Conservation (phyloP, 2,329 filamentous ascomycete genomes). For the Colletotrichum sp. region DNA sequence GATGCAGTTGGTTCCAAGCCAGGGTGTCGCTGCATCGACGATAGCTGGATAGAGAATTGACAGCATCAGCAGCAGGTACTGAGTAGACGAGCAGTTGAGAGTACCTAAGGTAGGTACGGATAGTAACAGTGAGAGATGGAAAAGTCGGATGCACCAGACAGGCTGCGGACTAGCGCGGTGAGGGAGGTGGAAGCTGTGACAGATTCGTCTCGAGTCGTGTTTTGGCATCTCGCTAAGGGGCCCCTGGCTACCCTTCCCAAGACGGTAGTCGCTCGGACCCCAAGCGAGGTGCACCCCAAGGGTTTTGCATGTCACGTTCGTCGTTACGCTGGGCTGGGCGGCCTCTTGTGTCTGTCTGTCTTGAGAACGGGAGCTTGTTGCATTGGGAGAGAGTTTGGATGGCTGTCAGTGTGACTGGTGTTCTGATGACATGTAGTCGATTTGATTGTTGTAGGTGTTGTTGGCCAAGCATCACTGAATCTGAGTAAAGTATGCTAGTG, state of each 20-base stretch:
- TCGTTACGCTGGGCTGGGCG: not conserved
- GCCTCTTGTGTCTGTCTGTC: not conserved
- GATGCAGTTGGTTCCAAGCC: not conserved
- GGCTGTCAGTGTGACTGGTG: not conserved
- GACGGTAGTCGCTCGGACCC: conserved; percentile 5
- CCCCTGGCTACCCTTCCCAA: conserved; percentile 10
- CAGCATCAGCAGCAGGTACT: not conserved
- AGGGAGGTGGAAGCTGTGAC: conserved; percentile 40
- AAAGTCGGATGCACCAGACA: not conserved
- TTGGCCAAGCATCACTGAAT: not conserved
- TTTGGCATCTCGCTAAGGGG: conserved; percentile 35
- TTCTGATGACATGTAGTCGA: not conserved
- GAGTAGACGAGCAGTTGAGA: not conserved
- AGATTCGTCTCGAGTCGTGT: conserved; percentile 56
- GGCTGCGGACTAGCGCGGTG: not conserved
- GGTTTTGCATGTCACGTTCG: not conserved
- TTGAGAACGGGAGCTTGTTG: not conserved
- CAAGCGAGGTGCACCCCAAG: not conserved
- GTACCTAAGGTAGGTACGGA: too few relatives aligned
- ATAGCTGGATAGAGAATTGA: not conserved
- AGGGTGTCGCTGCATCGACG: not conserved
- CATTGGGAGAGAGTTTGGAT: not conserved
- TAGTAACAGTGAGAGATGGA: not conserved
- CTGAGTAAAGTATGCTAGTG: not conserved
- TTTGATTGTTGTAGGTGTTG: not conserved